phyloP scores from a whole-genome alignment of 768 basidiomycete genomes.

The Phylloporus rhodoxanthus region DNA sequence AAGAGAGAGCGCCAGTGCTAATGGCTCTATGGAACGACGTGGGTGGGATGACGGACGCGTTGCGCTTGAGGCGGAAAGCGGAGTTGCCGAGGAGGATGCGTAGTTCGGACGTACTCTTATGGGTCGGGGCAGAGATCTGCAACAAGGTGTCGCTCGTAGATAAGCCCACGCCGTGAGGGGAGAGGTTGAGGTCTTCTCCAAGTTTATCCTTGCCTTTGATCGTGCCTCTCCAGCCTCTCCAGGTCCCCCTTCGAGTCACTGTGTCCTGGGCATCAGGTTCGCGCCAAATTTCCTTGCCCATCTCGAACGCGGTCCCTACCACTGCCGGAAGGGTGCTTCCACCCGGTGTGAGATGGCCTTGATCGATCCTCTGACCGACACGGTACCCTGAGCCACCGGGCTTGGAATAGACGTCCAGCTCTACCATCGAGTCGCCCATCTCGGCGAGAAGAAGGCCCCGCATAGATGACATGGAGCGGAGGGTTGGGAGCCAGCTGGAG shows the following conservation, averaged over 20 bases:
- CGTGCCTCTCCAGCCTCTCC: slow-evolving; percentile 11
- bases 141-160: slow-evolving; percentile 50
- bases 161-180: slow-evolving; percentile 25
- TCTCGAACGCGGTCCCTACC: slow-evolving; percentile 9
- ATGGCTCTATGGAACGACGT: slow-evolving; percentile 6
- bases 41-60: slow-evolving; percentile 40
- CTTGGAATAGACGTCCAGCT: slow-evolving; percentile 34
- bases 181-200: slow-evolving; percentile 4
- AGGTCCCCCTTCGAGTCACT: slow-evolving; percentile 8
- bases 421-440: slow-evolving; percentile 42
- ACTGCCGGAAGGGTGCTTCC: slow-evolving; percentile 18
- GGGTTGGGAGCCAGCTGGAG: slow-evolving; percentile 19
- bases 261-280: slow-evolving; percentile 10
- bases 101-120: slow-evolving; percentile 51
- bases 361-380: slow-evolving; percentile 37
- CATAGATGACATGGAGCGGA: slow-evolving; percentile 39
- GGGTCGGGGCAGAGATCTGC: slow-evolving; percentile 43
- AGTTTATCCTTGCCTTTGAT: slow-evolving; percentile 3
- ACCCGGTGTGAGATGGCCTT: slow-evolving; percentile 29
- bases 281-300: slow-evolving; percentile 21
- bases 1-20: slow-evolving; percentile 3
- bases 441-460: slow-evolving; percentile 44
- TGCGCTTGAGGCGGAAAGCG: slow-evolving; percentile 48
- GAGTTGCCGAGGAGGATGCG: slow-evolving; percentile 60
- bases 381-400: slow-evolving; percentile 35